Conservation (phyloP, 2,329 filamentous ascomycete genomes). For the Xylariaceae sp. region DNA sequence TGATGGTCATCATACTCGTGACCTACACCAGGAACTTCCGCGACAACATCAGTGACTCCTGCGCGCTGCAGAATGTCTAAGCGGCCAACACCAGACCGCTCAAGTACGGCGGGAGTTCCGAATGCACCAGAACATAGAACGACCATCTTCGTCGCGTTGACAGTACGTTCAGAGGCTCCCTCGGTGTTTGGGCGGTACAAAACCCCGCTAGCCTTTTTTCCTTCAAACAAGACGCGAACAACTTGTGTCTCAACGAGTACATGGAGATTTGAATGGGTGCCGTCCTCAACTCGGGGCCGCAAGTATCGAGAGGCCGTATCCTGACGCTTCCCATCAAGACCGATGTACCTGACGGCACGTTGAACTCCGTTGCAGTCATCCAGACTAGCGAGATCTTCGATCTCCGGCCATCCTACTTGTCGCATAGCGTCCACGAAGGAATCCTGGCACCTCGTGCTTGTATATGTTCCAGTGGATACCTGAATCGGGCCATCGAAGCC, state of each 20-base stretch:
- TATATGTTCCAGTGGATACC: slow-evolving; percentile 50
- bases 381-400: slow-evolving; percentile 53
- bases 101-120: slow-evolving; percentile 45
- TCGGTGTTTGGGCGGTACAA: slow-evolving; percentile 11
- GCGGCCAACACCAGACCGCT: slow-evolving; percentile 50
- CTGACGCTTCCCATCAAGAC: slow-evolving; percentile 45
- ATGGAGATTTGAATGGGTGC: slow-evolving; percentile 48
- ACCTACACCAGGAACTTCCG: slow-evolving; percentile 46
- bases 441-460: slow-evolving; percentile 38
- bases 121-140: slow-evolving; percentile 38
- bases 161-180: slow-evolving; percentile 6
- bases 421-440: slow-evolving; percentile 49
- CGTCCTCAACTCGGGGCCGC: slow-evolving; percentile 47
- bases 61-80: slow-evolving; percentile 41
- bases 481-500: slow-evolving; percentile 55
- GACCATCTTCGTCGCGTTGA: slow-evolving; percentile 49
- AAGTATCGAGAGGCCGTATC: slow-evolving; percentile 51
- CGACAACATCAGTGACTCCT: slow-evolving; percentile 31
- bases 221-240: slow-evolving; percentile 17
- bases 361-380: slow-evolving; percentile 32
- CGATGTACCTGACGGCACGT: slow-evolving; percentile 19
- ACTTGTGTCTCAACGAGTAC: slow-evolving; percentile 53
- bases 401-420: slow-evolving; percentile 48
- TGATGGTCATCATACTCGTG: slow-evolving; percentile 50
- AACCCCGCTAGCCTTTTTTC: slow-evolving; percentile 14